phyloP scores from a whole-genome alignment of 2,329 filamentous ascomycete genomes.

The Chrysoporthe cubensis region DNA sequence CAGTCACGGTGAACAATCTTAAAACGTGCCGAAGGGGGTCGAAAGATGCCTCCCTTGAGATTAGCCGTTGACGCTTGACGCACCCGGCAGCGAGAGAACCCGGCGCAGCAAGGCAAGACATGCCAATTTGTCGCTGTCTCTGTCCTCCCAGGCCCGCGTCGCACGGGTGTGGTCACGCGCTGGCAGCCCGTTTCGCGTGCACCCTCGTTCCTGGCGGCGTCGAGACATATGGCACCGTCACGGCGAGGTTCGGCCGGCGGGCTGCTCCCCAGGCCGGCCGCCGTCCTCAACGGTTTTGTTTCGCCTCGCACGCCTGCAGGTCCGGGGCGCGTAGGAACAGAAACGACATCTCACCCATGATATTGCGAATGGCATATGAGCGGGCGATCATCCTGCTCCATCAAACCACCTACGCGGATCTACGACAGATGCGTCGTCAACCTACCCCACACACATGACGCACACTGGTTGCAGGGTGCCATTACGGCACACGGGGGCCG shows the following conservation, averaged over 20 bases:
- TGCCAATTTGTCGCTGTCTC: neutral
- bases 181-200: neutral
- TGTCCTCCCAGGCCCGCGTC: neutral
- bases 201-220: neutral
- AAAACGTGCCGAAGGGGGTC: neutral
- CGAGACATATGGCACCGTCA: constrained; percentile 1
- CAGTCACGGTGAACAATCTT: neutral
- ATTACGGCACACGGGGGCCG: constrained; percentile 6
- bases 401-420: neutral
- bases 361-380: neutral
- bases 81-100: neutral
- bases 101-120: neutral
- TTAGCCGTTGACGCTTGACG: neutral
- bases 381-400: neutral
- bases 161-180: neutral
- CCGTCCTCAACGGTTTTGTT: constrained; percentile 2
- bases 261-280: neutral
- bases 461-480: constrained; percentile 21
- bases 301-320: neutral
- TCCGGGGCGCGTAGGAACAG: neutral
- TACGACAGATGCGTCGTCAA: constrained; percentile 25
- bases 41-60: neutral
- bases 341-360: constrained; percentile 6
- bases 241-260: neutral
- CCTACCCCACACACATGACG: constrained; percentile 27